Percentiles rank a stretch among this genome's conserved stretches.
phyloP scores from a whole-genome alignment of 2,329 filamentous ascomycete species.

The Monosporascus sp. region DNA sequence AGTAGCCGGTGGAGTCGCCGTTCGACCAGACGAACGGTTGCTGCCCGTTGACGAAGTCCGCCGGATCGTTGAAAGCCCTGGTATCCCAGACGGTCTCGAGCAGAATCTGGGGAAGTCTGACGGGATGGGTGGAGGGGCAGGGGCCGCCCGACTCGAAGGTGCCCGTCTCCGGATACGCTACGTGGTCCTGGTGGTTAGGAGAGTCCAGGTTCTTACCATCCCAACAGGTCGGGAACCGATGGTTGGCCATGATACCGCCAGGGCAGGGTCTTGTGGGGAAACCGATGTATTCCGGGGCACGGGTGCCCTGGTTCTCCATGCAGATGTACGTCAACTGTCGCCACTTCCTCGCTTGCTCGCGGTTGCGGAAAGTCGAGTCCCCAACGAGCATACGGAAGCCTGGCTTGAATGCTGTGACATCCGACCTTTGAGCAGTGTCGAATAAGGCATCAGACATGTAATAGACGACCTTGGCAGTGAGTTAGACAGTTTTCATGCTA shows the following conservation, averaged over 20 bases:
- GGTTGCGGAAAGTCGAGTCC: slow-evolving; percentile 34
- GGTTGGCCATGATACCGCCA: slow-evolving; percentile 41
- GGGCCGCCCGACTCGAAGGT: slow-evolving; percentile 34
- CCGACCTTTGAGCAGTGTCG: slow-evolving; percentile 34
- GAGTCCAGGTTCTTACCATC: slow-evolving; percentile 45
- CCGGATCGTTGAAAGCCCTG: slow-evolving; percentile 32
- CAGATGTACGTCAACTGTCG: slow-evolving; percentile 38
- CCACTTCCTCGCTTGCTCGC: slow-evolving; percentile 30
- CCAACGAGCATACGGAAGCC: slow-evolving; percentile 46
- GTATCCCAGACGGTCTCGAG: slow-evolving; percentile 44
- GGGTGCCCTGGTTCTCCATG: slow-evolving; percentile 39
- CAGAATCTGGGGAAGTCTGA: slow-evolving; percentile 43
- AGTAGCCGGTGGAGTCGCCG: slow-evolving; percentile 35
- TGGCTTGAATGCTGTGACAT: slow-evolving; percentile 41
- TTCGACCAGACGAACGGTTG: slow-evolving; percentile 32
- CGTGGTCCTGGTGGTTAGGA: slow-evolving; percentile 44
- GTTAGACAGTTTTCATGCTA: slow-evolving; percentile 23
- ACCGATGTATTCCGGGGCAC: slow-evolving; percentile 25
- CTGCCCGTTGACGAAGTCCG: slow-evolving; percentile 32
- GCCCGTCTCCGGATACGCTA: slow-evolving; percentile 41
- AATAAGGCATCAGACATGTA: slow-evolving; percentile 38
- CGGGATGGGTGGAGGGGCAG: slow-evolving; percentile 28
- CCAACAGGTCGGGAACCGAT: slow-evolving; percentile 51
- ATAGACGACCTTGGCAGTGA: slow-evolving; percentile 40
- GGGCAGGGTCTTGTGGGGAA: slow-evolving; percentile 35